Base-by-base conservation (phyloP, 1,284 basidiomycete genomes). In the Moesziomyces parantarcticus region DNA sequence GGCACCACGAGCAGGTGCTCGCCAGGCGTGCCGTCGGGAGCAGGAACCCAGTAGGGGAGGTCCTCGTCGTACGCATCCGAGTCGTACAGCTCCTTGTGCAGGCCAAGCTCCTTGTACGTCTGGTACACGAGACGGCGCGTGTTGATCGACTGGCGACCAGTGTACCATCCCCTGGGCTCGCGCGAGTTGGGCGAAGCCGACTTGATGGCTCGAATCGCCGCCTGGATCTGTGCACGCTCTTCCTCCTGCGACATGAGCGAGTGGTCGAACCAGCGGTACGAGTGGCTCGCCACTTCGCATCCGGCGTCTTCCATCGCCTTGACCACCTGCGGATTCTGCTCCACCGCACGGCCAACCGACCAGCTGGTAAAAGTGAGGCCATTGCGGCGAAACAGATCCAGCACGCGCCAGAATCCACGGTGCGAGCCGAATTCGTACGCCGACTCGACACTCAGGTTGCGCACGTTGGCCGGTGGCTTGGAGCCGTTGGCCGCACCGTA, bases 111-210 rank as follows among this genome's bases (percentile, higher is more conserved):
- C 34, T 77, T 74, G 67, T 83, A 83, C n/a, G 50, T 62, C 36
- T 80, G 74, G 43, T 83, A 83, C n/a, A 83, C 81, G n/a, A 83
- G 50, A 1, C 79, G 56, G 11, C 81, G 71, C 1, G 81, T 83
- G 54, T 80, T 73, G 50, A 80, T 61, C 42, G 80, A 81, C 49
- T 66, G 75, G 34, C 84, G 79, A 1, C 84, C 84, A 16, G 84
- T 85, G 72, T 85, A 85, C 85, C 85, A 85, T 2, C 85, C 85
- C 3, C 73, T 45, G 0, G 85, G 85, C 18, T 62, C 76, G 32
- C 72, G 57, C 1, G 73, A 69, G 3, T 65, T 71, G 14, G 61
- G 50, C 1, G 81, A 82, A 5, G 83, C 70, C n/a, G 64, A 49
- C 42, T 81, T 80, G 43, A 85, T 76, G 10, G 76, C 76, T 1